Percentiles rank a stretch among this genome's conserved stretches.
phyloP scores from a whole-genome alignment of 345 rosid genomes.

The Gossypium herbaceum region DNA sequence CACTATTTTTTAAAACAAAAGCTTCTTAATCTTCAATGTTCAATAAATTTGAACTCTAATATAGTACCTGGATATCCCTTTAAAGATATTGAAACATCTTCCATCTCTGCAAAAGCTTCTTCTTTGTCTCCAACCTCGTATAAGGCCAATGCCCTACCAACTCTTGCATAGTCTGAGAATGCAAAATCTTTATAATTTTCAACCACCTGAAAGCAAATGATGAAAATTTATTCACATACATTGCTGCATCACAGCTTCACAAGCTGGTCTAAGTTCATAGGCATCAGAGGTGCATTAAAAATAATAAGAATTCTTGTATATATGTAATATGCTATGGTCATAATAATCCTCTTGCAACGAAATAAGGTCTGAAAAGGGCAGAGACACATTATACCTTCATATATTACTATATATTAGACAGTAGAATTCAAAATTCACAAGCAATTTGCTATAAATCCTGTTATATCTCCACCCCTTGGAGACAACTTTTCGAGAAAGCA shows the following conservation, averaged over 20 bases:
- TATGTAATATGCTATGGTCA: not conserved
- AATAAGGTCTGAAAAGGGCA: not conserved
- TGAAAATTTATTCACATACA: not conserved
- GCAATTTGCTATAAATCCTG: not conserved
- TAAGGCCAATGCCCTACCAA: conserved; percentile 52
- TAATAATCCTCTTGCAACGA: not conserved
- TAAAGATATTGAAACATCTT: conserved; percentile 52
- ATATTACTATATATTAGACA: not conserved
- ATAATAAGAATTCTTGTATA: not conserved
- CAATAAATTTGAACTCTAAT: not conserved
- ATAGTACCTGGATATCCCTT: conserved; percentile 56
- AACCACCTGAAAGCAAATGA: conserved; percentile 30
- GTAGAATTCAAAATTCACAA: not conserved
- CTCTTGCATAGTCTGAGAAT: conserved; percentile 56
- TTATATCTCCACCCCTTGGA: no score
- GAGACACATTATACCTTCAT: not conserved
- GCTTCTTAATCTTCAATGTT: not conserved
- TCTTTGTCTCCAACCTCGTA: conserved; percentile 55
- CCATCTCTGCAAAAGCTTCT: conserved; percentile 63
- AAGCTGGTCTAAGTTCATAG: no score
- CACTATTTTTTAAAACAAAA: not conserved
- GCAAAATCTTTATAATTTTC: conserved; percentile 57
- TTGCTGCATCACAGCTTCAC: not conserved
- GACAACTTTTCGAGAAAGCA: no score
- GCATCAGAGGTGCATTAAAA: not conserved